Conservation (phyloP, 2,329 filamentous ascomycete species). For the Penicillium sp. region DNA sequence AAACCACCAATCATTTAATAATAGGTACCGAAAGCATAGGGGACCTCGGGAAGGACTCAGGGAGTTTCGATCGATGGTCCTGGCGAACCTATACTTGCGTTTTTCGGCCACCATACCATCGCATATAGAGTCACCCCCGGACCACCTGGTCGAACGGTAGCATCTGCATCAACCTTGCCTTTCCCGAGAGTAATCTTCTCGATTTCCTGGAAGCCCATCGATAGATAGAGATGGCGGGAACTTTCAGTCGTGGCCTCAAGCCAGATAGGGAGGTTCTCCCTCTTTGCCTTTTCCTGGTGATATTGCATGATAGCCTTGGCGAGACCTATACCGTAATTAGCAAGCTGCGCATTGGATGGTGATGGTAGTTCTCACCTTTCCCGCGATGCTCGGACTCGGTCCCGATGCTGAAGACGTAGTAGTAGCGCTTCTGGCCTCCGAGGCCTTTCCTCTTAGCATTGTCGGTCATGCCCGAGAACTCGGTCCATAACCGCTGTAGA, state of each 20-base stretch:
- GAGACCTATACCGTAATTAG: slow-evolving; percentile 12
- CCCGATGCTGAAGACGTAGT: slow-evolving; percentile 24
- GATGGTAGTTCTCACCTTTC: slow-evolving; percentile 10
- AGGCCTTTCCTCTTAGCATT: slow-evolving; percentile 20
- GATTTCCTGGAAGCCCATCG: slow-evolving; percentile 21
- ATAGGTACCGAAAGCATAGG: not conserved
- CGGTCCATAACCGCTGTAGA: slow-evolving; percentile 17
- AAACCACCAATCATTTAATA: not conserved
- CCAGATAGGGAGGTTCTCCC: slow-evolving; percentile 22
- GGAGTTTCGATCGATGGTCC: not conserved
- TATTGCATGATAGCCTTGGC: slow-evolving; percentile 18
- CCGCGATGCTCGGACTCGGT: slow-evolving; percentile 22
- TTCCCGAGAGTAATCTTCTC: slow-evolving; percentile 20
- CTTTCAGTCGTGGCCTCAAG: slow-evolving; percentile 20
- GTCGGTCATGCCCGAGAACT: slow-evolving; percentile 21
- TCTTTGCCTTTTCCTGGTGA: slow-evolving; percentile 14
- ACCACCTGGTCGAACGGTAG: slow-evolving; percentile 12
- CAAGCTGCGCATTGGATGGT: not conserved
- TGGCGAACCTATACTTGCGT: not conserved
- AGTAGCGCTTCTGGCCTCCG: slow-evolving; percentile 16
- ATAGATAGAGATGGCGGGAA: slow-evolving; percentile 19
- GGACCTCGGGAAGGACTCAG: not conserved
- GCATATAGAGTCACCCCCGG: slow-evolving; percentile 19
- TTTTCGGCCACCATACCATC: slow-evolving; percentile 25
- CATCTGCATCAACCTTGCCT: slow-evolving; percentile 18